Base-by-base conservation (phyloP, 2,329 filamentous ascomycete genomes). In the Paraphaeosphaeria minitans region DNA sequence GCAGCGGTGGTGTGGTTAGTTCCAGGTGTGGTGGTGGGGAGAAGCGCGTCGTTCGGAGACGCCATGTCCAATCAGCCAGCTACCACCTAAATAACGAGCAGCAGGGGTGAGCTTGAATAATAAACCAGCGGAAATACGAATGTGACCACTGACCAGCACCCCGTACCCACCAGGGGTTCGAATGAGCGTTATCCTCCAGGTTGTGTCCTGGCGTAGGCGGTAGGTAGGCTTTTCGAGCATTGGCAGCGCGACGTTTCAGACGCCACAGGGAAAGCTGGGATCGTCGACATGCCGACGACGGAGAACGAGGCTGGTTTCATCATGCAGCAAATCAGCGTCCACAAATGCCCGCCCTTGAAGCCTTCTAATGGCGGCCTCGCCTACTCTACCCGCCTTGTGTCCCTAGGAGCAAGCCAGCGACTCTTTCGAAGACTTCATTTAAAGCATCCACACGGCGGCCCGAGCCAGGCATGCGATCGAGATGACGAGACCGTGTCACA, bases 251-350 rank as follows among this genome's bases (percentile, higher is more conserved):
- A 35, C 51, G 55, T 62, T 68, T 67, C 65, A 64, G 63, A 65
- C 66, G 66, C 69, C 65, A 68, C 69, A 65, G 60, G 60, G 57
- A 52, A 52, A 49, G 46, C 21, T 33, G 27, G 41, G 53, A 46
- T 48, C 29, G 59, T 59, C 62, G 57, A 56, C 61, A 52, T 57
- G 52, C 59, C 52, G 31, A 64, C 57, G 66, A 65, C 65, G 59
- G 64, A 65, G n/a, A 60, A 61, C 61, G 59, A 62, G 60, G 58
- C 59, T 52, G 59, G 63, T 67, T 67, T 66, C 65, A 69, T 58
- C 33, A 51, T 51, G 47, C 54, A 56, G 53, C 58, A 60, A 60
- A 45, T 61, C 55, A 65, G 53, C 57, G 51, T 37, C 45, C 50
- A 14, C 10, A 14, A 3, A 48, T 48, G 56, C 53, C 57, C 46